A percentile compares a stretch with the other conserved stretches of the same genome.
These are phyloP conservation scores for Globisporangium lucens DNA, from an alignment of 352 stramenopile species.

Conservation along the genomic window DNA sequence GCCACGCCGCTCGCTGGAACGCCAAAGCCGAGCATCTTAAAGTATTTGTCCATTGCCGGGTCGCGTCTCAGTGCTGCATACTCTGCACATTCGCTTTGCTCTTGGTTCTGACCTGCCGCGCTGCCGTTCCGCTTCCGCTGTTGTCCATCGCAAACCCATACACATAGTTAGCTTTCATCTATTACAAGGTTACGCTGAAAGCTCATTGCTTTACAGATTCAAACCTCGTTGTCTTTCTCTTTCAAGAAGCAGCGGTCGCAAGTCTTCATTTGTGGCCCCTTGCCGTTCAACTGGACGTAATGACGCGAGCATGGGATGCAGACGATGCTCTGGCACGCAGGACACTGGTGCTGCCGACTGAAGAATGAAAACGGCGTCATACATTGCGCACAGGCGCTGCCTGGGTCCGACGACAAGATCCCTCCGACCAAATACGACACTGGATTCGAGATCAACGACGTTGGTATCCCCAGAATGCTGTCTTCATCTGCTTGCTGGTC, in stretches of 20 bases:
- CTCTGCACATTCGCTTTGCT: conserved; percentile 35
- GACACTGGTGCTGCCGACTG: conserved; percentile 55
- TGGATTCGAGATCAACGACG: conserved; percentile 54
- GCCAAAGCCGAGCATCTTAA: conserved; percentile 82
- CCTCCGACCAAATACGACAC: conserved; percentile 67
- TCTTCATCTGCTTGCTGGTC: conserved; percentile 25
- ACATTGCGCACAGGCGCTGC: conserved; percentile 48
- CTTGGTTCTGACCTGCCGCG: conserved; percentile 3
- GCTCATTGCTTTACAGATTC: not conserved
- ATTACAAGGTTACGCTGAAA: not conserved
- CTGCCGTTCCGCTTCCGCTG: conserved; percentile 36
- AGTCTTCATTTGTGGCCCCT: conserved; percentile 42
- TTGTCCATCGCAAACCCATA: not conserved
- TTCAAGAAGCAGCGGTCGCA: conserved; percentile 79
- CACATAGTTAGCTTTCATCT: not conserved
- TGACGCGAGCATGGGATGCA: conserved; percentile 66
- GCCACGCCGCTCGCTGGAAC: conserved; percentile 61
- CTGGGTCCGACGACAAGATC: conserved; percentile 34
- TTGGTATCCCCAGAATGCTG: conserved; percentile 41
- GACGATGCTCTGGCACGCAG: conserved; percentile 42
- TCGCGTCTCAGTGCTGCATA: conserved; percentile 56
- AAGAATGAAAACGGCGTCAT: conserved; percentile 70
- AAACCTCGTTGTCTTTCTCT: conserved; percentile 57
- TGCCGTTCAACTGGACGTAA: conserved; percentile 37
- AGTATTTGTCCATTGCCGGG: conserved; percentile 78